Evolutionary conservation across 306 rosid genomes (phyloP), one percentile per base, ranked within the genome.

Genomic region (Acacia acuminata): DNA sequence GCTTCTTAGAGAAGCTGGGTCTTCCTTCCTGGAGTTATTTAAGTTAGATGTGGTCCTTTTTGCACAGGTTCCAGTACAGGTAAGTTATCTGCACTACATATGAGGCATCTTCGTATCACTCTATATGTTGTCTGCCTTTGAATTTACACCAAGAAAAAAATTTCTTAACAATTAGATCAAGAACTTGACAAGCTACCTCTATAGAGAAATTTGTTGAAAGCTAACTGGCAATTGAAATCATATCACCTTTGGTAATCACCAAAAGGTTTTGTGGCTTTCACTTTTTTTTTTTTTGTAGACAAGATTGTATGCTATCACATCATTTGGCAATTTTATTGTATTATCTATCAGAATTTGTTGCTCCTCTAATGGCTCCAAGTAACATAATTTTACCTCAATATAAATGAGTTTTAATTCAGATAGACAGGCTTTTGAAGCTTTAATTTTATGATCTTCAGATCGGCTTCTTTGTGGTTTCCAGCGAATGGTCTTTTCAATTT

Each of bases 1-100:
- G 98, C 91, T 96, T 79, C 89, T 92, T 73, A 90, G 91, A 89
- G 98, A 92, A 89, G 90, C 88, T 87, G 87, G 84, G 83, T 83
- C 94, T 86, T 96, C 98, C 19, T 75, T 91, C 64, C 67, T 96
- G 86, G 98, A 96, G 94, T 88, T 94, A 88, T 82, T 86, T 66
- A 94, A 88, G 87, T 70, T 94, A 77, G 90, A 88, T 58, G 47
- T 92, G 63, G 77, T 72, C 67, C 86, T 91, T 82, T 88, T 90
- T 73, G 88, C 90, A 67, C 85, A 86, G 84, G 67, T 96, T 53
- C 98, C 99, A 7, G 36, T 88, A 44, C 93, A 96, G 94, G 99
- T 92, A 80, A 86, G 72, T 79, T 64, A 80, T 77, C 44, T 82
- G 75, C 55, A 24, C 43, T 78, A 79, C 30, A 50, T 32, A 75